Percentiles rank a stretch among this genome's conserved stretches.
These are phyloP conservation scores for Tetracladium marchalianum DNA, from an alignment of 495 filamentous ascomycete genomes.

Conservation along the genomic window DNA sequence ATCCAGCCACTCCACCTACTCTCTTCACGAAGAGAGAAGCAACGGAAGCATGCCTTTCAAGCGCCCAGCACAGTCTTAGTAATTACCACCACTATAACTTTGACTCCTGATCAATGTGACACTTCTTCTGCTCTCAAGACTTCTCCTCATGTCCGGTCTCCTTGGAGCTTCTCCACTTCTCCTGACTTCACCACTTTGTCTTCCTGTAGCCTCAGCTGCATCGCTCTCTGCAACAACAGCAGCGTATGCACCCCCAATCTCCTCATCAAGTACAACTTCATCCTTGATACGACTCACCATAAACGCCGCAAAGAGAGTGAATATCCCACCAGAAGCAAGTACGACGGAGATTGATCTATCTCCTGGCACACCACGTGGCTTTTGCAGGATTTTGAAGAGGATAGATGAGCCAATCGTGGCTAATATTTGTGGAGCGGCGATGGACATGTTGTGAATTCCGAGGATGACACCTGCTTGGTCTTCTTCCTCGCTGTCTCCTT, in stretches of 20 bases:
- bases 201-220: not conserved
- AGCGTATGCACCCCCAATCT: conserved; percentile 2
- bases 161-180: not conserved
- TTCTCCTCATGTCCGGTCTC: no score
- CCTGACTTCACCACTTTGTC: not conserved
- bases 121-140: no score
- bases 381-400: conserved; percentile 74
- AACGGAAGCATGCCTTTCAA: no score
- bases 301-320: conserved; percentile 67
- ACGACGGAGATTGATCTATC: conserved; percentile 84
- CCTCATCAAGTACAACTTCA: conserved; percentile 14
- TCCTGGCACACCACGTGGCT: conserved; percentile 68
- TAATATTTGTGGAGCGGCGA: conserved; percentile 80
- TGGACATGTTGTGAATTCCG: conserved; percentile 85
- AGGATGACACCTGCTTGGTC: conserved; percentile 85
- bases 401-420: conserved; percentile 71
- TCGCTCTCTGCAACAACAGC: conserved; percentile 4
- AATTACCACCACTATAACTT: no score
- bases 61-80: no score
- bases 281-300: conserved; percentile 28
- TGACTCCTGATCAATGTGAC: no score
- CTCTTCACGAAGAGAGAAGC: no score
- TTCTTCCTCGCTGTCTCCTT: conserved; percentile 23
- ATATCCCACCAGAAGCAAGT: conserved; percentile 67
- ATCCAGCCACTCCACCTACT: no score